Evolutionary conservation across 352 stramenopile species (phyloP), one percentile per base, ranked within the genome.

Genomic region (Globisporangium irregulare): DNA sequence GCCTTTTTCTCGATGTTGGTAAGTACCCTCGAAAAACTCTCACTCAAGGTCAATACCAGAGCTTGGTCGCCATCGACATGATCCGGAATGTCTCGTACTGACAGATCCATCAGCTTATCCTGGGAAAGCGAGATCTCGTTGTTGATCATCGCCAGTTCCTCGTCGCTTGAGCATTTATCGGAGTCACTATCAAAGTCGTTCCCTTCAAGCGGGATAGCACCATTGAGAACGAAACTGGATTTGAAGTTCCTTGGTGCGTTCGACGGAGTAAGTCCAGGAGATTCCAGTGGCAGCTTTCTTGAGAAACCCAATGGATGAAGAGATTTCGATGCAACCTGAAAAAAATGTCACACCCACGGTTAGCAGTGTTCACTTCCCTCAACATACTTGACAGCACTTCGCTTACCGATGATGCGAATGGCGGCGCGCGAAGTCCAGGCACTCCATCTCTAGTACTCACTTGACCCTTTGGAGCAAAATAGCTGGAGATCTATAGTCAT

Each of bases 91-190:
- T 92, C 84, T 32, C 75, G 78, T 27, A 92, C 77, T 29, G 82
- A 91, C 12, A 92, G 53, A 66, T 87, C 85, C n/a, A 77, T 76
- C 14, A 91, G 63, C 59, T 87, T 89, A 46, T 90, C 78, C 63
- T 91, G 81, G 0, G 82, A 93, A 34, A 87, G 76, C 1, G 84
- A 90, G 20, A 93, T 80, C 25, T 84, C 78, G 18, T 81, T 75
- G 36, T 90, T 64, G 32, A 73, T 79, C 51, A 84, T 75, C 15
- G 74, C 73, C 14, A 90, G 74, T 14, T 92, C 84, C 71, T 92
- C 79, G 41, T 89, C 83, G 50, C 78, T 89, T 0, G 81, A 91
- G 27, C 62, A 76, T 38, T 75, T 53, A 20, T 80, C 74, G 22
- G 76, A 69, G 9, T 75, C 69, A 22, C 70, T 68, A 25, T 66